A percentile compares a stretch with the other conserved stretches of the same genome.
phyloP scores from a whole-genome alignment of 768 basidiomycete species.

The Termitomyces sp. region DNA sequence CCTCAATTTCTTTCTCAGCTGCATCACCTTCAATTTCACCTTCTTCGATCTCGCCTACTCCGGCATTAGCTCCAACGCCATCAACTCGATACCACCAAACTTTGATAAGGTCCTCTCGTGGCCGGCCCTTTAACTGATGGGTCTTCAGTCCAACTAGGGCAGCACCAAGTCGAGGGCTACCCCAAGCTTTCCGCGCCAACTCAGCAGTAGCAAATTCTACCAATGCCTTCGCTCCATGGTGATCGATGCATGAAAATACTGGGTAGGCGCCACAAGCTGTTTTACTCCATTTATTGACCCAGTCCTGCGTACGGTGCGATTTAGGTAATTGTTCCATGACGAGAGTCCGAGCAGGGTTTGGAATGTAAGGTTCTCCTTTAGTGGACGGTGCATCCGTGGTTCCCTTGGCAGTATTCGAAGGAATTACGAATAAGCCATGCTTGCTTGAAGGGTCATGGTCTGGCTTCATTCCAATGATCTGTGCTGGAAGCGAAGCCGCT shows the following conservation, averaged over 20 bases:
- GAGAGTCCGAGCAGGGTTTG: constrained; percentile 47
- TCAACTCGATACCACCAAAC: constrained; percentile 49
- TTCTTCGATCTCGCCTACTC: constrained; percentile 45
- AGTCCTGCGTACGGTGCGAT: constrained; percentile 36
- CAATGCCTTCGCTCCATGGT: constrained; percentile 39
- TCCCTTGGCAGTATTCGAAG: constrained; percentile 10
- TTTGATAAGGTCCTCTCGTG: constrained; percentile 39
- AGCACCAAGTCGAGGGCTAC: constrained; percentile 41
- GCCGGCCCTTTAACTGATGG: constrained; percentile 38
- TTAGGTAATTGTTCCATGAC: constrained; percentile 58
- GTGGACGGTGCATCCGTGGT: neutral
- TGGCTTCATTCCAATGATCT: constrained; percentile 41
- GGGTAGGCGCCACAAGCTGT: constrained; percentile 33
- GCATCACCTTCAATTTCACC: constrained; percentile 45
- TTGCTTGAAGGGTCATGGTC: constrained; percentile 42
- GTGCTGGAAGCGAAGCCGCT: constrained; percentile 10
- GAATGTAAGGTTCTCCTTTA: constrained; percentile 28
- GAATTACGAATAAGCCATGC: constrained; percentile 40
- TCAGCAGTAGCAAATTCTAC: constrained; percentile 46
- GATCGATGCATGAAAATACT: constrained; percentile 38
- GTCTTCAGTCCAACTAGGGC: constrained; percentile 24
- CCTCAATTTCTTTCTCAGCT: constrained; percentile 18
- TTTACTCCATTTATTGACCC: constrained; percentile 40
- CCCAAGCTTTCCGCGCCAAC: constrained; percentile 44
- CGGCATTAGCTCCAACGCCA: constrained; percentile 33